Base-by-base conservation (phyloP, 768 basidiomycete genomes). In the Suillus clintonianus region DNA sequence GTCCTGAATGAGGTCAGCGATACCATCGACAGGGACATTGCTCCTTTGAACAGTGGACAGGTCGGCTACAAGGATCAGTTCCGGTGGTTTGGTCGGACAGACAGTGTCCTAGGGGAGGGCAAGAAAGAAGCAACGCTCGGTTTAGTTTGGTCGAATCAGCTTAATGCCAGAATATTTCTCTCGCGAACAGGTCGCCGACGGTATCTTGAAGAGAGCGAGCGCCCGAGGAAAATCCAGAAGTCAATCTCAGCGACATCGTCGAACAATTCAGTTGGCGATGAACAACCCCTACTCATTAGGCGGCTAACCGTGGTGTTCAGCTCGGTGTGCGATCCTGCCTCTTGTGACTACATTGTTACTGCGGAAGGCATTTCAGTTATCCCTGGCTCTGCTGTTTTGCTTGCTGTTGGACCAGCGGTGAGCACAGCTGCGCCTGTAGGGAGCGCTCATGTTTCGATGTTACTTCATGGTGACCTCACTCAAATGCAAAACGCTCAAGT, bases 1-100 rank as follows among this genome's bases (percentile, higher is more conserved):
- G 87, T 97, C 55, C 77, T 99, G 59, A 98, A 98, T 77, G 94
- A 96, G 75, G 95, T 96, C 6, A 82, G 86, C 17, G 94, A 96
- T 71, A 87, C 85, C n/a, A 89, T 94, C 64, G 76, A 86, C 42
- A 77, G 74, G 13, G 69, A 62, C 17, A 56, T 58, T 1, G 48
- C 41, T 53, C 59, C 65, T 11, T 15, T 58, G 64, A 65, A 70
- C 13, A 62, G 67, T 37, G 74, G 69, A 36, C 80, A 82, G 41
- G 76, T 92, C 36, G 63, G 84, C 10, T 97, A 97, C 71, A 81
- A 82, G 5, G 83, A 86, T 22, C 94, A 97, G 70, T 82, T 89
- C 3, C 84, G 85, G 19, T 89, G 89, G 86, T 97, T 97, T 72
- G 83, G 82, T 45, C 84, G 88, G 19, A 86, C 86, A 27, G 82